Evolutionary conservation across 495 filamentous ascomycete genomes (phyloP).

Genomic region (Penicillium canescens): DNA sequence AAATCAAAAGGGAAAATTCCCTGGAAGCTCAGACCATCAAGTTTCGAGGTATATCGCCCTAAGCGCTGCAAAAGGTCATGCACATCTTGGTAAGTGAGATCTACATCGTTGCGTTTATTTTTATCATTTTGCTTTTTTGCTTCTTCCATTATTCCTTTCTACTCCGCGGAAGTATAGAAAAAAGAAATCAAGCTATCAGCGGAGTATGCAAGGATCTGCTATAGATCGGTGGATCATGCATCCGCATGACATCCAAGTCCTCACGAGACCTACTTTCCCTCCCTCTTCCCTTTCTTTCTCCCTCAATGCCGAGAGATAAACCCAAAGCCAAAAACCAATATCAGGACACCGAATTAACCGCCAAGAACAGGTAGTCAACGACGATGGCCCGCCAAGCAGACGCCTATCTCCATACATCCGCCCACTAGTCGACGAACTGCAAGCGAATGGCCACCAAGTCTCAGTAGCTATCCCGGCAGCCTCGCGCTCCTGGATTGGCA

Average conservation of each 20-base stretch:
- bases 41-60: conserved; percentile 8
- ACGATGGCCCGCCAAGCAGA: conserved; percentile 89
- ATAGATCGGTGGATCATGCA: no score
- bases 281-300: no score
- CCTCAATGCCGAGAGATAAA: background rate
- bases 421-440: conserved; percentile 74
- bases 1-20: background rate
- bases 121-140: background rate
- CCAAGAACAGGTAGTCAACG: conserved; percentile 69
- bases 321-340: conserved; percentile 1
- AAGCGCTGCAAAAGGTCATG: conserved; percentile 30
- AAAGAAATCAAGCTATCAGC: no score
- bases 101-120: background rate
- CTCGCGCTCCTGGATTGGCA: conserved; percentile 96
- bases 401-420: conserved; percentile 89
- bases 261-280: no score
- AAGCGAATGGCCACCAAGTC: conserved; percentile 76
- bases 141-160: background rate
- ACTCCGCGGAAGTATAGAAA: background rate
- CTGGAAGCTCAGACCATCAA: background rate
- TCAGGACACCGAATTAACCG: background rate
- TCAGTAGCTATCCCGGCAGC: conserved; percentile 89
- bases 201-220: no score
- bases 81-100: conserved; percentile 47
- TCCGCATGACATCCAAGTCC: no score